Evolutionary conservation across 2,329 filamentous ascomycete genomes (phyloP).

Genomic region (Xylaria sp.): DNA sequence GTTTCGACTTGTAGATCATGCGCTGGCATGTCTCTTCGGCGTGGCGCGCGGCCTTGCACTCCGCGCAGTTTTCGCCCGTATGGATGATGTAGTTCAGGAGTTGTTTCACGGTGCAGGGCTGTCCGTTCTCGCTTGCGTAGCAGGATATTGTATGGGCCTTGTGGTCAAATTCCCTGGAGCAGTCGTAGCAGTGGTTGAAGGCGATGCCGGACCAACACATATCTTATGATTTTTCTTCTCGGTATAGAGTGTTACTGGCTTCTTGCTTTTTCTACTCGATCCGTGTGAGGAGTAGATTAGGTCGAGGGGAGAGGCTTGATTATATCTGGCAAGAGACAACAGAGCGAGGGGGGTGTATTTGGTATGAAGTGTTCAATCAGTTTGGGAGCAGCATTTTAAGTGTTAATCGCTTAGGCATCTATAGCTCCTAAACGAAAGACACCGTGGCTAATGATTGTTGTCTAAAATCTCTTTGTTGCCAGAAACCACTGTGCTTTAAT

Average conservation of each 20-base stretch:
- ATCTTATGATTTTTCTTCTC: background rate
- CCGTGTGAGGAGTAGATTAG: background rate
- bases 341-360: background rate
- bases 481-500: constrained; percentile 1
- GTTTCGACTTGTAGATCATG: constrained; percentile 10
- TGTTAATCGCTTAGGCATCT: background rate
- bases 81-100: constrained; percentile 6
- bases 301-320: background rate
- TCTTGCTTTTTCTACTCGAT: background rate
- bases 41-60: constrained; percentile 8
- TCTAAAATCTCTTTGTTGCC: background rate
- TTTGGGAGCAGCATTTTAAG: background rate
- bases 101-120: background rate
- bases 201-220: constrained; percentile 25
- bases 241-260: background rate
- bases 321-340: background rate
- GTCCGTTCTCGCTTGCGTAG: background rate
- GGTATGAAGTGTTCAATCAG: background rate
- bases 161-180: constrained; percentile 23
- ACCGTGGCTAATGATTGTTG: background rate
- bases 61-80: constrained; percentile 24
- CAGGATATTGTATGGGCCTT: constrained; percentile 19
- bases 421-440: background rate
- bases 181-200: constrained; percentile 33
- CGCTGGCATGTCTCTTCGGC: constrained; percentile 34